These are phyloP conservation scores for Massarina eburnea DNA, from an alignment of 2,329 filamentous ascomycete genomes.

Conservation along the genomic window DNA sequence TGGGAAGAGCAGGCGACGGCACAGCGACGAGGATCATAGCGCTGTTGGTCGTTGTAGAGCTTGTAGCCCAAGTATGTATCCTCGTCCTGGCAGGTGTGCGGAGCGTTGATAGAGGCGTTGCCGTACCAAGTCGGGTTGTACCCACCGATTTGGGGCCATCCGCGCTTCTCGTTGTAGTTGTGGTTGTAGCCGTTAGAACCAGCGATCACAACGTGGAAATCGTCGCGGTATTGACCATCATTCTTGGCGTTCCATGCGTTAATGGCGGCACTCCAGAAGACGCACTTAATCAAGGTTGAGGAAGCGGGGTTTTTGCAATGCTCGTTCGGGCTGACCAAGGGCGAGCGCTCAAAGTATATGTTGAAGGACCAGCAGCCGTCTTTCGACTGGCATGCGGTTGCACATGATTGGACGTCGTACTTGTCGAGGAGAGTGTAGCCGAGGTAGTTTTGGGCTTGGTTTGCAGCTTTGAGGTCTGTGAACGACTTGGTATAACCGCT, in stretches of 20 bases:
- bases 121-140: too few relatives aligned
- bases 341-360: conserved; percentile 23
- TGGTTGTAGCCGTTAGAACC: conserved; percentile 21
- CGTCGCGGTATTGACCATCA: conserved; percentile 21
- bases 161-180: background rate
- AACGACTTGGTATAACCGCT: too few relatives aligned
- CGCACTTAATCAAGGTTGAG: conserved; percentile 32
- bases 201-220: conserved; percentile 13
- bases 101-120: conserved; percentile 32
- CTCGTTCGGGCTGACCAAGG: conserved; percentile 8
- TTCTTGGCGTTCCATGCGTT: too few relatives aligned
- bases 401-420: too few relatives aligned
- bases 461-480: too few relatives aligned
- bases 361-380: conserved; percentile 20
- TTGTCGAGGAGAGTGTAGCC: too few relatives aligned
- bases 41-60: background rate
- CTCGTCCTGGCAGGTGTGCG: conserved; percentile 27
- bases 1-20: background rate
- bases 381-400: too few relatives aligned
- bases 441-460: background rate
- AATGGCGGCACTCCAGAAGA: conserved; percentile 18
- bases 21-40: background rate
- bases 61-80: conserved; percentile 27
- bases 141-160: conserved; percentile 16
- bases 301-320: conserved; percentile 17